A percentile compares a stretch with the other conserved stretches of the same genome.
Conservation (phyloP, 345 rosid genomes). For the Syzygium oleosum region DNA sequence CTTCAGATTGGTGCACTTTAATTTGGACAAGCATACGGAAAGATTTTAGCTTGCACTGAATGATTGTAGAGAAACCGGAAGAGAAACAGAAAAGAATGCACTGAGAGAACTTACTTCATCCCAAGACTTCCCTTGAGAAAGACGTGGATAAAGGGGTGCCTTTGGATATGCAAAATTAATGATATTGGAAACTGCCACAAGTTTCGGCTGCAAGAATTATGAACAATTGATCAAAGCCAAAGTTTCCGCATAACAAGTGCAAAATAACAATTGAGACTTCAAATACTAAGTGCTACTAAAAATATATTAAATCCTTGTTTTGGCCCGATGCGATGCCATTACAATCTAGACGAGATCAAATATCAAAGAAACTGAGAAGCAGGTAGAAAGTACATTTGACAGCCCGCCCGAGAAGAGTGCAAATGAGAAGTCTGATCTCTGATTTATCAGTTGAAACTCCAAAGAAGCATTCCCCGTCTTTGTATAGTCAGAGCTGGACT, state of each 20-base stretch:
- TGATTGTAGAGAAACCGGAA: neutral
- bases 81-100: neutral
- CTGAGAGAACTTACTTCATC: constrained; percentile 54
- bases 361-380: neutral
- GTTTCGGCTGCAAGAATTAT: constrained; percentile 52
- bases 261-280: neutral
- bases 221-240: neutral
- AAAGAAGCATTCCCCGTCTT: constrained; percentile 49
- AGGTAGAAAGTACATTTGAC: constrained; percentile 32
- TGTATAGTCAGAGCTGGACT: constrained; percentile 31
- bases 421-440: constrained; percentile 83
- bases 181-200: constrained; percentile 61
- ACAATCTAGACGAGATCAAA: neutral
- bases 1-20: neutral
- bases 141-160: constrained; percentile 86
- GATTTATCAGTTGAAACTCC: constrained; percentile 70
- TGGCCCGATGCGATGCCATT: neutral
- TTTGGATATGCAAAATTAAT: constrained; percentile 61
- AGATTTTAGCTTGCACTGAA: neutral
- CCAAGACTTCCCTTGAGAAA: constrained; percentile 89
- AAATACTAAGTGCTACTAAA: neutral
- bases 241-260: neutral
- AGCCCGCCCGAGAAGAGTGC: constrained; percentile 61
- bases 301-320: neutral
- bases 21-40: neutral